phyloP scores from a whole-genome alignment of 2,329 filamentous ascomycete species.

The Leptosphaerulina australis region DNA sequence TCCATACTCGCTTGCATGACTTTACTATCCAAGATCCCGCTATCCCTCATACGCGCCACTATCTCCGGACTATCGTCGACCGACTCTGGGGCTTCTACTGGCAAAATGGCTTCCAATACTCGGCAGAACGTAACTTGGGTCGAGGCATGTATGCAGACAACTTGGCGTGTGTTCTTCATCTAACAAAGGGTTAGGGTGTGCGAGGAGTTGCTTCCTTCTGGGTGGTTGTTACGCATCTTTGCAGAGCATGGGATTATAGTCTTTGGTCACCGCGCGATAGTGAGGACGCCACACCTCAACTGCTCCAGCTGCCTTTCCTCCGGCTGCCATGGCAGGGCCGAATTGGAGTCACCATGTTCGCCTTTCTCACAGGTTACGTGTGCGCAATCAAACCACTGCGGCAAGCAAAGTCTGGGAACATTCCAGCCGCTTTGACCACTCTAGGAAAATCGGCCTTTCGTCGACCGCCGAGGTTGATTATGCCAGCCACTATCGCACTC shows the following conservation, averaged over 20 bases:
- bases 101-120: constrained; percentile 38
- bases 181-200: constrained; percentile 52
- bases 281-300: constrained; percentile 50
- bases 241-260: constrained; percentile 59
- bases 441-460: constrained; percentile 62
- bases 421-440: constrained; percentile 53
- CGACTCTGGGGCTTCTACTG: constrained; percentile 16
- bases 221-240: constrained; percentile 60
- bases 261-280: constrained; percentile 57
- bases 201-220: constrained; percentile 61
- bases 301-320: constrained; percentile 60
- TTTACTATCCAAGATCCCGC: constrained; percentile 33
- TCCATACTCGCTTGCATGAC: constrained; percentile 32
- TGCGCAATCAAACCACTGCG: constrained; percentile 62
- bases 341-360: constrained; percentile 62
- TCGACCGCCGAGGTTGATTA: constrained; percentile 58
- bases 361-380: constrained; percentile 62
- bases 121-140: constrained; percentile 51
- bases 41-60: constrained; percentile 35
- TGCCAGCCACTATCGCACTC: constrained; percentile 60
- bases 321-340: constrained; percentile 63
- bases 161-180: neutral
- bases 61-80: constrained; percentile 24
- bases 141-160: constrained; percentile 40
- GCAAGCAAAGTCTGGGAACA: constrained; percentile 56